Evolutionary conservation across 495 filamentous ascomycete genomes (phyloP).

Genomic region (Aspergillus ostianus): DNA sequence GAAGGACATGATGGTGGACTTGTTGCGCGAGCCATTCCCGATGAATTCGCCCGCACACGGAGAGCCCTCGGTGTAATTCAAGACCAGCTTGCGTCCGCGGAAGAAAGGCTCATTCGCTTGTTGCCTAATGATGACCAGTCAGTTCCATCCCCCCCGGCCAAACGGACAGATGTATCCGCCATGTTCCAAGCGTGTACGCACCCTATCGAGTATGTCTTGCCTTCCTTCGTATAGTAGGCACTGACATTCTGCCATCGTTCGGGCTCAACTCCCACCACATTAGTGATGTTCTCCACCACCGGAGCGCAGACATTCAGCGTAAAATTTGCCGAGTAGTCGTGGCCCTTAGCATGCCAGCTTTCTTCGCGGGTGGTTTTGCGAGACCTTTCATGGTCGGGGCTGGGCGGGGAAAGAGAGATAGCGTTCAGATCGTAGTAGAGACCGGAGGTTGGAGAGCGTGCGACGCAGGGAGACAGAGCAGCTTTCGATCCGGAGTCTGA

Average conservation of each 20-base stretch:
- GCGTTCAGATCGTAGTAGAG: constrained; percentile 88
- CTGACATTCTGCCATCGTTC: constrained; percentile 75
- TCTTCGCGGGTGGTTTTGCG: constrained; percentile 60
- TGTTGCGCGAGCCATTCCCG: constrained; percentile 54
- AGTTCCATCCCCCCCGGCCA: background rate
- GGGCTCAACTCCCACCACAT: constrained; percentile 68
- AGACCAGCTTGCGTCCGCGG: constrained; percentile 83
- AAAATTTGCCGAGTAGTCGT: constrained; percentile 87
- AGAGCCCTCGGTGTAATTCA: constrained; percentile 90
- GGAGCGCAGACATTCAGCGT: constrained; percentile 91
- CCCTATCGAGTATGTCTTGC: constrained; percentile 82
- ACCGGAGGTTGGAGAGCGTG: constrained; percentile 68
- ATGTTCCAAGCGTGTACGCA: constrained; percentile 36
- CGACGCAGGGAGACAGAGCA: constrained; percentile 64
- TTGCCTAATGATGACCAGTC: constrained; percentile 43
- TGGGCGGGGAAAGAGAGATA: constrained; percentile 58
- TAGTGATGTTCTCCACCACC: constrained; percentile 71
- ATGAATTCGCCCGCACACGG: constrained; percentile 55
- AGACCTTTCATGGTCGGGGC: constrained; percentile 53
- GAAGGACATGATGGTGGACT: constrained; percentile 88
- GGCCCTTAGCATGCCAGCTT: constrained; percentile 81
- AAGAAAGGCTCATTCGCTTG: constrained; percentile 69
- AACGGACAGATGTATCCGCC: no score
- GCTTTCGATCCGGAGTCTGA: constrained; percentile 30
- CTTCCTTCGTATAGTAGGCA: constrained; percentile 77